Evolutionary conservation across 2,329 filamentous ascomycete genomes (phyloP).

Genomic region (Colletotrichum eremochloae): DNA sequence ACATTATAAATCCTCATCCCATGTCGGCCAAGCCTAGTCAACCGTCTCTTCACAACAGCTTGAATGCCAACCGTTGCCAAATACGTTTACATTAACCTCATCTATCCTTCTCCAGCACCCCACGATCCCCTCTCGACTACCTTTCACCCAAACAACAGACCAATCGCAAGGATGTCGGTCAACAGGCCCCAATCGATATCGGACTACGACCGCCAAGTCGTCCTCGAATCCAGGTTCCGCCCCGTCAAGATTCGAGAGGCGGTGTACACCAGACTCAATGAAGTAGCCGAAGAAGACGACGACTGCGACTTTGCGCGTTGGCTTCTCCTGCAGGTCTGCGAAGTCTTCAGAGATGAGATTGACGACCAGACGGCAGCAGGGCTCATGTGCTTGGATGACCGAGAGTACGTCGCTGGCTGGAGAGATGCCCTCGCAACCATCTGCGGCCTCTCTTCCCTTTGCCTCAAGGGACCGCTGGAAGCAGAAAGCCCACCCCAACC

Average conservation of each 20-base stretch:
- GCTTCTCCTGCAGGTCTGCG: background rate
- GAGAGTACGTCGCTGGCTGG: background rate
- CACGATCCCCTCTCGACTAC: background rate
- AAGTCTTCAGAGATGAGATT: background rate
- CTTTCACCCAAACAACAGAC: background rate
- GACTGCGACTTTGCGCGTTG: background rate
- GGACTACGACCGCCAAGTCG: background rate
- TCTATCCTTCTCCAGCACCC: background rate
- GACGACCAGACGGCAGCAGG: background rate
- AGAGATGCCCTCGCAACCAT: background rate
- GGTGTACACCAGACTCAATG: background rate
- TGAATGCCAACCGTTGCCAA: background rate
- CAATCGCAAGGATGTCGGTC: background rate
- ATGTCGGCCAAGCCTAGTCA: too few relatives aligned
- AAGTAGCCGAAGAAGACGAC: background rate
- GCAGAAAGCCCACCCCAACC: background rate
- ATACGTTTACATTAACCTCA: background rate
- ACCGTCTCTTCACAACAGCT: background rate
- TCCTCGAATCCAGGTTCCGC: background rate
- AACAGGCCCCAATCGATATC: background rate
- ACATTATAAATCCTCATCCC: background rate
- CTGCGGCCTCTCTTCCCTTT: background rate
- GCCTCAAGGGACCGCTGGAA: background rate
- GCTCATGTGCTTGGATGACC: background rate
- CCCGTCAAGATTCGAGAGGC: background rate